phyloP scores from a whole-genome alignment of 2,329 filamentous ascomycete genomes.

The Aspergillus aculeatinus region DNA sequence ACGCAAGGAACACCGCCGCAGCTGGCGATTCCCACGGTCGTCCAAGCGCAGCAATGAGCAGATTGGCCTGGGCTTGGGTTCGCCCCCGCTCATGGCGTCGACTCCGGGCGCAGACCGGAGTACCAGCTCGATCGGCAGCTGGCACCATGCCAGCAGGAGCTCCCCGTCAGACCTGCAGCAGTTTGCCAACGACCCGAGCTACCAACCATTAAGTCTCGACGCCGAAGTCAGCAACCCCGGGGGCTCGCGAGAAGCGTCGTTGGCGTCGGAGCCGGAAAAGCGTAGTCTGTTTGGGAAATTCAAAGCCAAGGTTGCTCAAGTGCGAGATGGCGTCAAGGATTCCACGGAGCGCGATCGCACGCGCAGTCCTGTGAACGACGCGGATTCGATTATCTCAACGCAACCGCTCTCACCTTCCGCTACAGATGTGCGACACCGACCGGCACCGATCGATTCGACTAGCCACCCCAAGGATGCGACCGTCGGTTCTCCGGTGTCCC shows the following conservation, averaged over 20 bases:
- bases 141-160: slow-evolving; percentile 47
- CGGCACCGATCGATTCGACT: slow-evolving; percentile 25
- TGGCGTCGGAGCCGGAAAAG: slow-evolving; percentile 49
- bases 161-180: slow-evolving; percentile 46
- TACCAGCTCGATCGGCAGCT: slow-evolving; percentile 67
- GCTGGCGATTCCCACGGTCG: slow-evolving; percentile 66
- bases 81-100: slow-evolving; percentile 56
- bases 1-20: slow-evolving; percentile 68
- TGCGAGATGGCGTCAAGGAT: slow-evolving; percentile 55
- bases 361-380: slow-evolving; percentile 50
- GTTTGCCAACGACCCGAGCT: slow-evolving; percentile 37
- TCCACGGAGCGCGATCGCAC: slow-evolving; percentile 52
- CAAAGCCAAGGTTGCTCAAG: slow-evolving; percentile 59
- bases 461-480: slow-evolving; percentile 25
- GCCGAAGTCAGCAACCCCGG: slow-evolving; percentile 37
- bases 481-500: slow-evolving; percentile 28
- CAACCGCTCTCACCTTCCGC: slow-evolving; percentile 38
- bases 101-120: slow-evolving; percentile 66
- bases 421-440: slow-evolving; percentile 22
- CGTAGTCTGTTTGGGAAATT: slow-evolving; percentile 65
- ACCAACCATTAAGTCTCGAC: slow-evolving; percentile 38
- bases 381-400: slow-evolving; percentile 32
- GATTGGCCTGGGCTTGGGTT: slow-evolving; percentile 43
- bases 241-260: slow-evolving; percentile 20
- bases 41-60: slow-evolving; percentile 57